Conservation (phyloP, 2,329 filamentous ascomycete genomes). For the Capronia americana region DNA sequence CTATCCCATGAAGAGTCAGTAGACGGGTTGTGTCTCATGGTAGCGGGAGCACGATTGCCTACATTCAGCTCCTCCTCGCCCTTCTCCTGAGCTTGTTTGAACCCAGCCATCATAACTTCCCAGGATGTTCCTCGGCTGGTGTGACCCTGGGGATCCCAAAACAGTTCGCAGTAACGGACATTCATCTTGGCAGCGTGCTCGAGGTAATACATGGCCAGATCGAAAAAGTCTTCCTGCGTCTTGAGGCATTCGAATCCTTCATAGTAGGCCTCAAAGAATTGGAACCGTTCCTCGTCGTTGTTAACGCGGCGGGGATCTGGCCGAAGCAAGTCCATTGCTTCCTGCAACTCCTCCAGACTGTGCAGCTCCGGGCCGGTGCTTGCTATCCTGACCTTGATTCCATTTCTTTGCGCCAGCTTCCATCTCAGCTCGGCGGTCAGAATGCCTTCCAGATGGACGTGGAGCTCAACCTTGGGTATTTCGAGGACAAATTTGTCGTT, state of each 20-base stretch:
- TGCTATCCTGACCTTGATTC: conserved; percentile 8
- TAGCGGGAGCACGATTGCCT: conserved; percentile 35
- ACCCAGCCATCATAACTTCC: conserved; percentile 46
- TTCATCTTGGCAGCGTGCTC: conserved; percentile 45
- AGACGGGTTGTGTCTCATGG: not conserved
- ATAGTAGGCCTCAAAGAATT: conserved; percentile 47
- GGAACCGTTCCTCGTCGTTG: conserved; percentile 25
- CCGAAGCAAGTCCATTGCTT: conserved; percentile 24
- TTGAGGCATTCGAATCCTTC: conserved; percentile 44
- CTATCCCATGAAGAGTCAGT: conserved; percentile 30
- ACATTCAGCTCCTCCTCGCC: conserved; percentile 42
- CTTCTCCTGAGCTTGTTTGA: conserved; percentile 45
- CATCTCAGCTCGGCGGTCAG: conserved; percentile 31
- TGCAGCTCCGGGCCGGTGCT: conserved; percentile 17
- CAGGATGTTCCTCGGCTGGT: conserved; percentile 47
- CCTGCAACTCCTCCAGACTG: conserved; percentile 22
- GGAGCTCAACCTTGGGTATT: conserved; percentile 56
- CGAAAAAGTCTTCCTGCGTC: conserved; percentile 50
- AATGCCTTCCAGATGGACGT: conserved; percentile 53
- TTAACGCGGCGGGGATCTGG: conserved; percentile 25
- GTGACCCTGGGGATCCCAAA: conserved; percentile 54
- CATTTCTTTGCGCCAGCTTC: conserved; percentile 33
- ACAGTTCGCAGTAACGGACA: conserved; percentile 51
- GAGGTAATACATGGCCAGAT: conserved; percentile 52
- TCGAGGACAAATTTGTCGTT: conserved; percentile 49